These are phyloP conservation scores for Erodium trifolium DNA, from an alignment of 441 rosid species.

Conservation along the genomic window DNA sequence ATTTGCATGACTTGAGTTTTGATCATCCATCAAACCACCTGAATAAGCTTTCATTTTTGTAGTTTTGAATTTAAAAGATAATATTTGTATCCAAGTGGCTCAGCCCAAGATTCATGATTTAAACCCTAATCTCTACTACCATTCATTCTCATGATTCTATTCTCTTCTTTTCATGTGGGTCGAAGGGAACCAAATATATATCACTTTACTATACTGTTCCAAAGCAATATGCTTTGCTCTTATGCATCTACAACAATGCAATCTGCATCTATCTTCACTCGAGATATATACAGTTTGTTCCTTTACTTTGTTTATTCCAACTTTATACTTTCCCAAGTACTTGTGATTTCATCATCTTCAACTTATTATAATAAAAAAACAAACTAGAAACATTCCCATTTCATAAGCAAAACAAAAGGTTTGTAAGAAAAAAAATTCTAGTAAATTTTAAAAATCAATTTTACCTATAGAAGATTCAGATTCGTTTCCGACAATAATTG, in stretches of 20 bases:
- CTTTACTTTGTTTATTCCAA: background rate
- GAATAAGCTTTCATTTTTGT: too few relatives aligned
- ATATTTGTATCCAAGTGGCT: background rate
- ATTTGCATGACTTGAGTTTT: too few relatives aligned
- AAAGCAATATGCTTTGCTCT: conserved; percentile 24
- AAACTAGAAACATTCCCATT: too few relatives aligned
- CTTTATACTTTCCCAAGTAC: conserved; percentile 9
- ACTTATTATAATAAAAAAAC: background rate
- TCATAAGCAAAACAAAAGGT: too few relatives aligned
- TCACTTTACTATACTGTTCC: conserved; percentile 25
- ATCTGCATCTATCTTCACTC: conserved; percentile 2
- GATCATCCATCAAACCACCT: too few relatives aligned
- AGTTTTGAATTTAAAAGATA: too few relatives aligned
- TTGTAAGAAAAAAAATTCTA: too few relatives aligned
- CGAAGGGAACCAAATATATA: conserved; percentile 21
- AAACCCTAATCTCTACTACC: conserved; percentile 19
- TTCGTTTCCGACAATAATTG: too few relatives aligned
- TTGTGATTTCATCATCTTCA: background rate
- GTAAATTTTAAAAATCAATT: too few relatives aligned
- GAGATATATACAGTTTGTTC: background rate
- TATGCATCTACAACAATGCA: background rate
- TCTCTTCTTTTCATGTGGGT: conserved; percentile 48
- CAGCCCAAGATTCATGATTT: conserved; percentile 14
- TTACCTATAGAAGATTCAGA: too few relatives aligned
- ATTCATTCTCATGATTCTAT: conserved; percentile 42